Evolutionary conservation across 2,329 filamentous ascomycete genomes (phyloP).

Genomic region (Aaosphaeria arxii): DNA sequence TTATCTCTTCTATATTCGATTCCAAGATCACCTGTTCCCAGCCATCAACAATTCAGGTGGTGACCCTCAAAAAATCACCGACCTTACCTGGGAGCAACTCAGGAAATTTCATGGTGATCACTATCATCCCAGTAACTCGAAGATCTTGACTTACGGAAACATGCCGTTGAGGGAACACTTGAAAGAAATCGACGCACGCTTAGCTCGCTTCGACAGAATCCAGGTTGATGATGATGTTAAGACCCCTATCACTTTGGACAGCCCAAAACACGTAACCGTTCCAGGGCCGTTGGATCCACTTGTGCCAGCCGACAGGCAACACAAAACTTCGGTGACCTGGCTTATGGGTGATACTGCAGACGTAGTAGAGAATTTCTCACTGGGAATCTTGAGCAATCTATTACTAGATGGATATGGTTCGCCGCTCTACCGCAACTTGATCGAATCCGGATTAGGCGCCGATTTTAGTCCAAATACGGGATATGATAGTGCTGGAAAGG

Average conservation of each 20-base stretch:
- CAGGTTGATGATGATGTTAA: slow-evolving; percentile 71
- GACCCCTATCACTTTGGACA: slow-evolving; percentile 68
- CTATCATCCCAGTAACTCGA: slow-evolving; percentile 97
- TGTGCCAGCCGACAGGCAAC: slow-evolving; percentile 80
- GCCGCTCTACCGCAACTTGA: slow-evolving; percentile 81
- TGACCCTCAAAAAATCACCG: slow-evolving; percentile 93
- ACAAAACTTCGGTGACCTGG: slow-evolving; percentile 94
- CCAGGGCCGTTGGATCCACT: slow-evolving; percentile 83
- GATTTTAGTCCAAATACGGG: slow-evolving; percentile 95
- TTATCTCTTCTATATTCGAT: slow-evolving; percentile 93
- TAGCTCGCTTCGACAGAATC: slow-evolving; percentile 71
- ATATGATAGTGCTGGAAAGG: slow-evolving; percentile 74
- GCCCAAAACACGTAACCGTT: slow-evolving; percentile 67
- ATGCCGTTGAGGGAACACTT: slow-evolving; percentile 83
- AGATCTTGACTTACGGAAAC: slow-evolving; percentile 92
- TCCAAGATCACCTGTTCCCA: slow-evolving; percentile 91
- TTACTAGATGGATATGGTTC: slow-evolving; percentile 94
- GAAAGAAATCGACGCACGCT: slow-evolving; percentile 70
- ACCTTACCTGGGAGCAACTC: slow-evolving; percentile 87
- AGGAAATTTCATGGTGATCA: slow-evolving; percentile 86
- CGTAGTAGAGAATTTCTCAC: slow-evolving; percentile 81
- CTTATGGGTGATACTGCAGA: slow-evolving; percentile 79
- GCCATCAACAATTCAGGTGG: slow-evolving; percentile 95
- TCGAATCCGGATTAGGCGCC: slow-evolving; percentile 85
- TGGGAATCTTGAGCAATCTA: slow-evolving; percentile 77